Conservation (phyloP, 2,329 filamentous ascomycete species). For the Coniochaeta prunicola region DNA sequence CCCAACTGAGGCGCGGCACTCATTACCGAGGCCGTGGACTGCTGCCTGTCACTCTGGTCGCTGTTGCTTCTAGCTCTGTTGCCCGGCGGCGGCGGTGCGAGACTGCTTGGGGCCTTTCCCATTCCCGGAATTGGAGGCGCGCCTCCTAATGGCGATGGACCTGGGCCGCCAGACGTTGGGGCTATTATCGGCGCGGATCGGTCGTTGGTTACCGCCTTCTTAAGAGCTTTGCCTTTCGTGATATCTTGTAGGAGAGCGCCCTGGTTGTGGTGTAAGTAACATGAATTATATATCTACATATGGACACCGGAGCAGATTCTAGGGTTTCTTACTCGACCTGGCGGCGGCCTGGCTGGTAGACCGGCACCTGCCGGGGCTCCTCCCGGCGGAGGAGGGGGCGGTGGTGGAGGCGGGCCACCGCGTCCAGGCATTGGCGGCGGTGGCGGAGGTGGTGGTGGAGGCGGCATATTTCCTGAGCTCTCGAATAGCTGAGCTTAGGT, state of each 20-base stretch:
- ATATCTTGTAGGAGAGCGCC: slow-evolving; percentile 86
- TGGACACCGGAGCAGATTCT: neutral
- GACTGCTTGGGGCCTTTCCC: slow-evolving; percentile 49
- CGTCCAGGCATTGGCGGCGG: slow-evolving; percentile 53
- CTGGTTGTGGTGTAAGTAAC: slow-evolving; percentile 38
- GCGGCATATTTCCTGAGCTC: slow-evolving; percentile 37
- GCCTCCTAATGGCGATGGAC: slow-evolving; percentile 58
- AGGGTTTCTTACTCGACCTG: slow-evolving; percentile 12
- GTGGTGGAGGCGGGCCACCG: slow-evolving; percentile 53
- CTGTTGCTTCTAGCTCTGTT: slow-evolving; percentile 79
- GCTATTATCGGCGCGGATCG: slow-evolving; percentile 72
- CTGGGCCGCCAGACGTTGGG: slow-evolving; percentile 46
- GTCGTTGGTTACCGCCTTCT: slow-evolving; percentile 86
- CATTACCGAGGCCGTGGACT: slow-evolving; percentile 31
- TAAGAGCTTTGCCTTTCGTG: slow-evolving; percentile 68
- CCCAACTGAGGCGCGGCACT: slow-evolving; percentile 71
- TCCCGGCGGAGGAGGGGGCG: slow-evolving; percentile 54
- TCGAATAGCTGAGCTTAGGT: too few species aligned
- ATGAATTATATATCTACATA: neutral
- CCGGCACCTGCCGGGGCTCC: slow-evolving; percentile 24
- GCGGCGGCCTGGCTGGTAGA: slow-evolving; percentile 50
- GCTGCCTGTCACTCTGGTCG: slow-evolving; percentile 52
- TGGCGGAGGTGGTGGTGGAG: slow-evolving; percentile 64
- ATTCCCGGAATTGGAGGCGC: slow-evolving; percentile 75
- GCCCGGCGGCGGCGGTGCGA: slow-evolving; percentile 65